A percentile compares a stretch with the other conserved stretches of the same genome.
Conservation (phyloP, 2,329 filamentous ascomycete genomes). For the Sphaerulina populicola region DNA sequence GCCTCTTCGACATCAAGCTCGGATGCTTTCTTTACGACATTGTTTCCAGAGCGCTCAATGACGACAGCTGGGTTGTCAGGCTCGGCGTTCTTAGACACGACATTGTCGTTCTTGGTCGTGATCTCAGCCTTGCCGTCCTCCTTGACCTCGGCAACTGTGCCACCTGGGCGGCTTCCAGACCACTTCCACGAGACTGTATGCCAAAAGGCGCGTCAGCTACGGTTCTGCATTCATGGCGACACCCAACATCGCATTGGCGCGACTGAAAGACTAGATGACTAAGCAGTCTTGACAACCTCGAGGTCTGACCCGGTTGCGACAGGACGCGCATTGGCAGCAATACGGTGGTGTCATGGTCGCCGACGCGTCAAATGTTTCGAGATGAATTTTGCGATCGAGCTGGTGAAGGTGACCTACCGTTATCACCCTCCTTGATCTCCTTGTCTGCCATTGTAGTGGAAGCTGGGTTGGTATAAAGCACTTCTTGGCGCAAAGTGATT, state of each 20-base stretch:
- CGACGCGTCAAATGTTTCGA: constrained; percentile 14
- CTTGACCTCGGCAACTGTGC: constrained; percentile 50
- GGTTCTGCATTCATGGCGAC: neutral
- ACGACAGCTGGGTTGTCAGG: constrained; percentile 54
- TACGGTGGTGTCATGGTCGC: constrained; percentile 9
- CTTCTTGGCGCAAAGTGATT: constrained; percentile 21
- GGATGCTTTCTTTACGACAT: constrained; percentile 56
- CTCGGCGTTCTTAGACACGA: constrained; percentile 55
- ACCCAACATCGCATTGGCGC: constrained; percentile 1
- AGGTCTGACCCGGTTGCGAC: constrained; percentile 16
- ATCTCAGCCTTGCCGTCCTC: constrained; percentile 53
- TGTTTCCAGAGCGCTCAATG: constrained; percentile 52
- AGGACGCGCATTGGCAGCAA: constrained; percentile 2
- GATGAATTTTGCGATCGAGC: constrained; percentile 13
- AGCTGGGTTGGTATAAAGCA: constrained; percentile 5
- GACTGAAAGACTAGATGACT: constrained; percentile 16
- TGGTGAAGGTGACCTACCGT: constrained; percentile 23
- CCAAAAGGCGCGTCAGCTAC: constrained; percentile 8
- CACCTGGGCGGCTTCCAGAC: constrained; percentile 48
- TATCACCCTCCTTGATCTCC: constrained; percentile 42
- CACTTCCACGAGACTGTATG: constrained; percentile 55
- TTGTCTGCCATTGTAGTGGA: constrained; percentile 38
- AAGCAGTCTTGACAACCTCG: constrained; percentile 14
- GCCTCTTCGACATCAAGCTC: constrained; percentile 52
- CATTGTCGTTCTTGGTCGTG: constrained; percentile 54